Evolutionary conservation across 1,284 basidiomycete species (phyloP).

Genomic region (Sphagnurus paluster): DNA sequence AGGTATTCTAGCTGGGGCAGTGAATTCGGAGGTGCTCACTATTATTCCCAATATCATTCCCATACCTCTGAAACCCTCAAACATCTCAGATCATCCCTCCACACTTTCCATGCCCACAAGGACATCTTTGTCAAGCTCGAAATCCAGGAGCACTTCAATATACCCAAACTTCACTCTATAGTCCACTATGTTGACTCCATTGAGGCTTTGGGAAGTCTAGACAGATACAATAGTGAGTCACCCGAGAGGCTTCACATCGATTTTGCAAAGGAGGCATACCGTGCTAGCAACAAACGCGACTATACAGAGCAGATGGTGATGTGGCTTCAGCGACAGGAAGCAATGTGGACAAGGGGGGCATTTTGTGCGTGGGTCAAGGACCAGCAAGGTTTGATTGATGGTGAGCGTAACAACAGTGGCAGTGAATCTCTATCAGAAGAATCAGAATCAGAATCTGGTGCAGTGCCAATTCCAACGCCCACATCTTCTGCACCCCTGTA

Average conservation of each 20-base stretch:
- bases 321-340: slow-evolving; percentile 12
- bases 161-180: slow-evolving; percentile 5
- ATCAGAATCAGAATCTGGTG: background rate
- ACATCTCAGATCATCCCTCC: background rate
- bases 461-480: background rate
- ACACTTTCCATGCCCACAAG: slow-evolving; percentile 1
- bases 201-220: slow-evolving; percentile 1
- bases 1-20: slow-evolving; percentile 1
- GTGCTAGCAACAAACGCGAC: slow-evolving; percentile 25
- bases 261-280: slow-evolving; percentile 14
- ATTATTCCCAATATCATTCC: slow-evolving; percentile 1
- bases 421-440: background rate
- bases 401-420: slow-evolving; percentile 5
- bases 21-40: background rate
- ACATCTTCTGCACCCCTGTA: background rate
- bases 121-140: slow-evolving; percentile 1
- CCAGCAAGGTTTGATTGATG: no score
- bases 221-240: background rate
- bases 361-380: slow-evolving; percentile 21
- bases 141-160: slow-evolving; percentile 6
- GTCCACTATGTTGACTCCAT: slow-evolving; percentile 3
- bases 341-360: slow-evolving; percentile 23
- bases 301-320: slow-evolving; percentile 21
- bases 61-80: slow-evolving; percentile 2
- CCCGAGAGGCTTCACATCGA: slow-evolving; percentile 1